Evolutionary conservation across 179 eudicot genomes (phyloP).

Genomic region (Actinidia polygama): DNA sequence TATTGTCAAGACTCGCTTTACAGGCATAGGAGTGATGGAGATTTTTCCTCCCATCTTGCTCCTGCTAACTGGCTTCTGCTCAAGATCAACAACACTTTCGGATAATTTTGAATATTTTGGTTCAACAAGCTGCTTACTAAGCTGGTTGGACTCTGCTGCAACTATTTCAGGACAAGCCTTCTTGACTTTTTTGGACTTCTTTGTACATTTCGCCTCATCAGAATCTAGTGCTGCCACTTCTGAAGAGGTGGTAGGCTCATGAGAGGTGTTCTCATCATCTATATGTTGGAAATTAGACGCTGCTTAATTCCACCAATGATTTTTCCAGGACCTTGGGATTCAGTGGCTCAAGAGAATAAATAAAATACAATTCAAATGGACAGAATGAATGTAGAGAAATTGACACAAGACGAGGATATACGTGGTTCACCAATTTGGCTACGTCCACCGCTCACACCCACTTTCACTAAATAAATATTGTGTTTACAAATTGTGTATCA

Average conservation of each 20-base stretch:
- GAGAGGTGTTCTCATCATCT: constrained; percentile 51
- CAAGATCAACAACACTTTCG: constrained; percentile 58
- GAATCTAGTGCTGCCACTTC: constrained; percentile 37
- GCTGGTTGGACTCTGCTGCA: constrained; percentile 38
- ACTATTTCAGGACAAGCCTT: constrained; percentile 51
- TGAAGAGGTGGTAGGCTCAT: constrained; percentile 43
- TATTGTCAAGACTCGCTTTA: constrained; percentile 71
- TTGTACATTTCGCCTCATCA: constrained; percentile 46
- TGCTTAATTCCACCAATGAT: too few relatives aligned
- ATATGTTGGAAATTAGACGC: too few relatives aligned
- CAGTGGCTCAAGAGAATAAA: too few relatives aligned
- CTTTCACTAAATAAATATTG: too few relatives aligned
- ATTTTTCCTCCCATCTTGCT: constrained; percentile 73
- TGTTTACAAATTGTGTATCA: too few relatives aligned
- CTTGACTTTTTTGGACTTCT: constrained; percentile 62
- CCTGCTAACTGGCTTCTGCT: constrained; percentile 62
- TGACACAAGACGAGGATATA: too few relatives aligned
- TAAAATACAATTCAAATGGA: too few relatives aligned
- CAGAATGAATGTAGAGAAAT: too few relatives aligned
- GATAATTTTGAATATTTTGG: constrained; percentile 46
- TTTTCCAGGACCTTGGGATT: too few relatives aligned
- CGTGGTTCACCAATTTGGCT: too few relatives aligned
- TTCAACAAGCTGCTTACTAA: constrained; percentile 52
- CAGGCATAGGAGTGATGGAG: constrained; percentile 65
- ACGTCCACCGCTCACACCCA: too few relatives aligned